Evolutionary conservation across 306 rosid genomes (phyloP).

Genomic region (Inga leiocalycina): DNA sequence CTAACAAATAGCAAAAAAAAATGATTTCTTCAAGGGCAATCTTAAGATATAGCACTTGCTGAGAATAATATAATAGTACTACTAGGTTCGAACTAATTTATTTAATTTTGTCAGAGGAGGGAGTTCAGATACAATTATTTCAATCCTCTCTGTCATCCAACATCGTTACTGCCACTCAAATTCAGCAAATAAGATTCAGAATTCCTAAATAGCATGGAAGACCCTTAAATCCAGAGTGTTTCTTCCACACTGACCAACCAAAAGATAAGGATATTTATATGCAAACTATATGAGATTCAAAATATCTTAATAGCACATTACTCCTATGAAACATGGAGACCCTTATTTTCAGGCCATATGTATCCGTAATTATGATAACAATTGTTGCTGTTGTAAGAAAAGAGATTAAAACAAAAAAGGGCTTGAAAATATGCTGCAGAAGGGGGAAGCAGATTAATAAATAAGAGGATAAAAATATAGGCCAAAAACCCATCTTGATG

Average conservation of each 20-base stretch:
- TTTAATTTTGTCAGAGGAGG: not conserved
- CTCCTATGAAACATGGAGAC: not conserved
- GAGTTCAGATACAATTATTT: not conserved
- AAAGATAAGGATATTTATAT: not conserved
- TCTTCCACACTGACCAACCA: not conserved
- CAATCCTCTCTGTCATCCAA: not conserved
- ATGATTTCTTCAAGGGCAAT: not conserved
- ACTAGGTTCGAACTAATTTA: not conserved
- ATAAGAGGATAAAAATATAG: too few species aligned
- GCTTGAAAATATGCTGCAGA: not conserved
- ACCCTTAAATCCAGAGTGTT: not conserved
- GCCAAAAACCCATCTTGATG: too few species aligned
- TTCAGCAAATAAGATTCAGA: not conserved
- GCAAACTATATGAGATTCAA: not conserved
- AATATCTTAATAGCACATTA: not conserved
- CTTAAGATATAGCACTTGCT: not conserved
- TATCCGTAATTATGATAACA: not conserved
- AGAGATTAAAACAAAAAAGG: not conserved
- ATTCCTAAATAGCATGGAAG: not conserved
- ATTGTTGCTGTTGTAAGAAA: not conserved
- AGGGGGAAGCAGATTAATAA: not conserved
- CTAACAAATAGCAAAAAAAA: conserved; percentile 4
- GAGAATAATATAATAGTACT: not conserved
- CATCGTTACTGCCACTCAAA: not conserved
- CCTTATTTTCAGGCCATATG: not conserved